phyloP scores from a whole-genome alignment of 78 protist species.

The slime mould (Dictyostelium discoideum) region DNA sequence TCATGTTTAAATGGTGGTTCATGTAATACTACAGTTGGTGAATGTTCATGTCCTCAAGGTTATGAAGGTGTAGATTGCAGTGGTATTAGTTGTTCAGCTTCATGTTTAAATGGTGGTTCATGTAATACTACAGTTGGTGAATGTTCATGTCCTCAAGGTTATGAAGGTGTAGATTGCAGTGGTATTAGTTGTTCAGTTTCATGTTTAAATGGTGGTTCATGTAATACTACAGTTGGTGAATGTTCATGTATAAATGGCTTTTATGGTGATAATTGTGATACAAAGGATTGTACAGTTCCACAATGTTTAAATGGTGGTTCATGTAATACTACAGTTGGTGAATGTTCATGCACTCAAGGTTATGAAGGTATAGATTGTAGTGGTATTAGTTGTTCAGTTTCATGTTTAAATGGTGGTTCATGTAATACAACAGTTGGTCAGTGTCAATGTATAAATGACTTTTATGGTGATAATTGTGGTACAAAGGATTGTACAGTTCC shows the following conservation, averaged over 20 bases:
- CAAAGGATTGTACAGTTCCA: background rate
- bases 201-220: background rate
- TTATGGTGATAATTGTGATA: background rate
- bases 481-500: background rate
- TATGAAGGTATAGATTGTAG: too few relatives aligned
- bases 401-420: background rate
- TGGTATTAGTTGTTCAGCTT: too few relatives aligned
- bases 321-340: background rate
- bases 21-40: too few relatives aligned
- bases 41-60: too few relatives aligned
- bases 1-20: background rate
- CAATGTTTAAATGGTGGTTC: conserved; percentile 4
- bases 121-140: background rate
- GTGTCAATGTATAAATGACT: background rate
- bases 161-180: background rate
- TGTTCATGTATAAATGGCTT: too few relatives aligned
- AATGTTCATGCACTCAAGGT: too few relatives aligned
- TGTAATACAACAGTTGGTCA: background rate
- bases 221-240: background rate
- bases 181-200: background rate
- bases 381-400: background rate
- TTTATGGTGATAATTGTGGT: background rate
- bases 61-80: too few relatives aligned
- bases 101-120: background rate
- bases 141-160: background rate